Evolutionary conservation across 768 basidiomycete genomes (phyloP).

Genomic region (Lentinula edodes): DNA sequence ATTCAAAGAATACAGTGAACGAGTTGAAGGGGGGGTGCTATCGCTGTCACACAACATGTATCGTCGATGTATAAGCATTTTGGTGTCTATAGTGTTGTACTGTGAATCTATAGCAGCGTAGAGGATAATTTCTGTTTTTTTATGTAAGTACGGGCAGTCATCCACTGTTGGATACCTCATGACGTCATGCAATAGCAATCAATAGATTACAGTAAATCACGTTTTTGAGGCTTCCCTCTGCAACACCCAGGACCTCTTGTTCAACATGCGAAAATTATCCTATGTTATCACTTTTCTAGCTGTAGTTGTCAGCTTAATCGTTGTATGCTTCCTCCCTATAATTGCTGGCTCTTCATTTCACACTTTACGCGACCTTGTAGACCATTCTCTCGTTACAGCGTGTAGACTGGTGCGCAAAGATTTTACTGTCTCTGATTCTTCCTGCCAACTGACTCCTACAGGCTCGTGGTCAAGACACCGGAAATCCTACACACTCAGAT

Average conservation of each 20-base stretch:
- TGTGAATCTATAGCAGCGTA: not conserved
- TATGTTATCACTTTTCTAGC: slow-evolving; percentile 61
- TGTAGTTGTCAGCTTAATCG: slow-evolving; percentile 39
- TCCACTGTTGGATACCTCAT: not conserved
- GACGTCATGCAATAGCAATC: not conserved
- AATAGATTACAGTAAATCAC: too few relatives aligned
- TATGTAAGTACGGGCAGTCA: too few relatives aligned
- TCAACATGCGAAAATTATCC: slow-evolving; percentile 42
- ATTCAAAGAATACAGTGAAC: not conserved
- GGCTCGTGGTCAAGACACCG: slow-evolving; percentile 38
- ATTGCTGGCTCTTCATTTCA: not conserved
- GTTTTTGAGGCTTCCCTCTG: too few relatives aligned
- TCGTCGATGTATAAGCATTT: too few relatives aligned
- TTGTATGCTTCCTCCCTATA: slow-evolving; percentile 35
- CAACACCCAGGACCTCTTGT: too few relatives aligned
- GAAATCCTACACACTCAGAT: slow-evolving; percentile 43
- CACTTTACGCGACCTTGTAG: slow-evolving; percentile 25
- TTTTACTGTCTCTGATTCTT: not conserved
- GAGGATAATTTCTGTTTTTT: not conserved
- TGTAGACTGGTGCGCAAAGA: slow-evolving; percentile 54
- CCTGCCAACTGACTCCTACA: slow-evolving; percentile 13
- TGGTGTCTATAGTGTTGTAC: not conserved
- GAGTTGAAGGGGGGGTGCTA: too few relatives aligned
- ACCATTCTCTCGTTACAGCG: slow-evolving; percentile 51
- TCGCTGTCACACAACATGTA: too few relatives aligned